Evolutionary conservation across 2,329 filamentous ascomycete genomes (phyloP).

Genomic region (Malbranchea zuffiana): DNA sequence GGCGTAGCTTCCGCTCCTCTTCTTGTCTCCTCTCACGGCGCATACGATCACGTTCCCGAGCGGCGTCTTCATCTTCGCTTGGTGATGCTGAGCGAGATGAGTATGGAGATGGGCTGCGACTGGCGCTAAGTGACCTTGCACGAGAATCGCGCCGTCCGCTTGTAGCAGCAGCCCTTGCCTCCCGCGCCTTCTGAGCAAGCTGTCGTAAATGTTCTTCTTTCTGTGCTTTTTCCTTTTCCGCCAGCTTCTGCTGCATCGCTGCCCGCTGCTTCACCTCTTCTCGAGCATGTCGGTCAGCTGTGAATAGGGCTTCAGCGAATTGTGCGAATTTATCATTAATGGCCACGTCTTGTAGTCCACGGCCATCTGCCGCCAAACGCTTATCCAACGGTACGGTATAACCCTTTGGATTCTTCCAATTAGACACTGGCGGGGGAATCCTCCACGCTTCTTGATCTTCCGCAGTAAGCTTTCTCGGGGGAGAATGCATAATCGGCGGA

Average conservation of each 20-base stretch:
- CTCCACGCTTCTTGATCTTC: constrained; percentile 97
- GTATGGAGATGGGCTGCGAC: constrained; percentile 33
- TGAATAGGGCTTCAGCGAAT: constrained; percentile 87
- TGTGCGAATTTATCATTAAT: constrained; percentile 99
- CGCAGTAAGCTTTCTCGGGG: constrained; percentile 85
- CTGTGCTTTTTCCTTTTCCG: constrained; percentile 89
- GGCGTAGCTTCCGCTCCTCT: constrained; percentile 77
- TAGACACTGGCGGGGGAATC: constrained; percentile 79
- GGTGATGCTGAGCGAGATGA: constrained; percentile 38
- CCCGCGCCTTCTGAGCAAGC: constrained; percentile 81
- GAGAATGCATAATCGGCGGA: constrained; percentile 88
- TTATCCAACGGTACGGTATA: constrained; percentile 96
- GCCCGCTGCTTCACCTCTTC: constrained; percentile 90
- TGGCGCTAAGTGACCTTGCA: constrained; percentile 39
- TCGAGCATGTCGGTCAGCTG: constrained; percentile 84
- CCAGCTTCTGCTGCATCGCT: constrained; percentile 88
- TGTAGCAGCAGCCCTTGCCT: constrained; percentile 54
- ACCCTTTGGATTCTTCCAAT: constrained; percentile 99
- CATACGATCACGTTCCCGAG: constrained; percentile 64
- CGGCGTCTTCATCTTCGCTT: constrained; percentile 55
- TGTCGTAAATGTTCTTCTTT: constrained; percentile 87
- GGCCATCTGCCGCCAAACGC: constrained; percentile 82
- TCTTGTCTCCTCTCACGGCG: constrained; percentile 70
- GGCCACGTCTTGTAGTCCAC: constrained; percentile 80
- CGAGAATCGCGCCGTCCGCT: constrained; percentile 39